Base-by-base conservation (phyloP, 495 filamentous ascomycete genomes). In the Aspergillus baeticus region DNA sequence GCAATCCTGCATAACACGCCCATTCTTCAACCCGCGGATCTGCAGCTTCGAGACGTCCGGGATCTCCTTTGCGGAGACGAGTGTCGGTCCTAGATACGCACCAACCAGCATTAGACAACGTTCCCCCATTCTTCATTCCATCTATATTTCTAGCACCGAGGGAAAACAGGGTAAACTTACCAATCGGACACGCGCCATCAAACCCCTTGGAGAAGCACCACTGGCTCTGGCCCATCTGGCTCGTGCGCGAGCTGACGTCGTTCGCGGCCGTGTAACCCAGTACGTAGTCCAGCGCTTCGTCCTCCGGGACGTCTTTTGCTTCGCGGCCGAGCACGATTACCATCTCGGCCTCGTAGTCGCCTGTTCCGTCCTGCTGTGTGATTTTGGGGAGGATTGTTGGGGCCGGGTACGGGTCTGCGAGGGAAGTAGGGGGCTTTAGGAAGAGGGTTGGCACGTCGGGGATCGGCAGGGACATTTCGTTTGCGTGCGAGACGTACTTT, bases 291-390 rank as follows among this genome's bases (percentile, higher is more conserved):
- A 93, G 71, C 1, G 90, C 91, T 23, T 85, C 73, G 0, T 77
- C 72, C 65, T 91, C 88, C 7, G 84, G 63, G 20, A 94, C 84
- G 60, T 93, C 84, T 39, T 75, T 74, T 34, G 82, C 87, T 20
- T 81, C 71, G 63, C 84, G 85, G 20, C 89, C 89, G 58, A 94
- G 92, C 1, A 94, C 70, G 44, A 83, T 81, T 2, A 90, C 87
- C 54, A 95, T 82, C 68, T 95, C 90, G 45, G 87, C 89, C 65
- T 94, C 91, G 59, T 92, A 95, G 65, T 94, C 91, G 7, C 92
- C 76, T 5, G 73, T 81, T 41, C 72, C 73, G 46, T 81, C 74
- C 33, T 65, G 44, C 51, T 77, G 76, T 0, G 87, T 86, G 37
- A 85, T 67, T 31, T 80, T 80, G 26, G 83, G 84, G 18, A 91